Evolutionary conservation across 768 basidiomycete species (phyloP), one percentile per base, ranked within the genome.

Genomic region (Lactarius sp.): DNA sequence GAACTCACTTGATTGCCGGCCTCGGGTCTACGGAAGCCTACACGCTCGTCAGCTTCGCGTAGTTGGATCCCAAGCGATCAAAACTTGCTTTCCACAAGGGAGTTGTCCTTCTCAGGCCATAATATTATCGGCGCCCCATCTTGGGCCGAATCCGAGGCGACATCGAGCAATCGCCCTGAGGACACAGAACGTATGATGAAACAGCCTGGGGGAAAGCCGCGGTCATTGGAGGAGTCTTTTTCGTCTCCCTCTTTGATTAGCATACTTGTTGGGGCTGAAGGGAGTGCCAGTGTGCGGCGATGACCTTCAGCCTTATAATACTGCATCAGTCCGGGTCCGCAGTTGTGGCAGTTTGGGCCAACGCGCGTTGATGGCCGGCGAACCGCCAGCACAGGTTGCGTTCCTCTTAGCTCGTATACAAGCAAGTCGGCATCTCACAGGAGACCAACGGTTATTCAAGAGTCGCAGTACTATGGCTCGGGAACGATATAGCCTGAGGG

Each of bases 71-170:
- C 18, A 27, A 34, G 14, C 20, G 6, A 50, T 34, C 18, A 31
- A 31, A 27, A 46, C 72, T 73, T 54, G 90, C 91, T 80, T 79
- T 93, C 90, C 1, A 93, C 90, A 5, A 91, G 76, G 4, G 87
- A 89, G 12, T 75, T 83, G 67, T 93, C 92, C 64, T 84, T 90
- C 73, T 85, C 85, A 3, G 83, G 81, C 81, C 82, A 92, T 6
- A 93, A 76, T 54, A 84, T 76, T 58, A 91, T 70, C 56, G 83
- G 81, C 0, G 84, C 78, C 5, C 84, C 83, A 73, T 90, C 88
- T 61, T 83, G 83, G 7, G 79, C 76, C 10, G 74, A 73, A 64
- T 84, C 83, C 37, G 68, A 69, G 34, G 75, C 72, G 5, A 90
- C 83, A 69, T 90, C 88, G 44, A 88, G 74, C 1, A 87, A 67